Base-by-base conservation (phyloP, 1,139 yeast genomes). In the Suhomyces panamericanus region DNA sequence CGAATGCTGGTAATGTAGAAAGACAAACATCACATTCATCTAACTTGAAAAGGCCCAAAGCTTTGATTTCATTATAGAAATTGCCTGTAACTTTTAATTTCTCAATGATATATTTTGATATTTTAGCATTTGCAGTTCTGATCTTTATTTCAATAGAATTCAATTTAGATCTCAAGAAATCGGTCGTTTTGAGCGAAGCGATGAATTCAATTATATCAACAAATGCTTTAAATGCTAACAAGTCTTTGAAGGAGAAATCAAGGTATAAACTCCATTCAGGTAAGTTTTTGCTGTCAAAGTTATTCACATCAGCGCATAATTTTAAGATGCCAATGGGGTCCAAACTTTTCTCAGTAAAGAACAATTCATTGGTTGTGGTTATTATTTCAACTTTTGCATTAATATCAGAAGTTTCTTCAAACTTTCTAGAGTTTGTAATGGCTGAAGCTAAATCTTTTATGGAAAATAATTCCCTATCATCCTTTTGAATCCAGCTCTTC, bases 31-130 rank as follows among this genome's bases (percentile, higher is more conserved):
- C 44, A 11, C 40, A 42, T 6, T 27, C 39, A n/a, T 33, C n/a
- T n/a, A 51, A 34, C 22, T 38, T 43, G 20, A 50, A 42, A 10
- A 52, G 40, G 8, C 55, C 55, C 42, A 52, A 37, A 2, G 43
- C 46, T 24, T 41, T 44, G 9, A 52, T 46, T 4, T 38, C 26
- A 30, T 50, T 45, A 29, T 49, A 50, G 17, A 28, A 28, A 12
- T 32, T 13, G 6, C 48, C 47, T 8, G 43, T 24, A 1, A 39
- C 26, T 15, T 44, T 45, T 29, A 52, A 37, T 22, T 44, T 43
- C 7, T 42, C 46, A n/a, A 52, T 35, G 3, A 34, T 35, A 32
- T 32, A 48, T 15, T 39, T 30, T 6, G 52, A 40, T 32, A 41
- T 45, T 9, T 32, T 24, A 12, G 35, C 41, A 11, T 40, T 46